A percentile compares a stretch with the other conserved stretches of the same genome.
Conservation (phyloP, 306 rosid genomes). For the Vicia sativa region DNA sequence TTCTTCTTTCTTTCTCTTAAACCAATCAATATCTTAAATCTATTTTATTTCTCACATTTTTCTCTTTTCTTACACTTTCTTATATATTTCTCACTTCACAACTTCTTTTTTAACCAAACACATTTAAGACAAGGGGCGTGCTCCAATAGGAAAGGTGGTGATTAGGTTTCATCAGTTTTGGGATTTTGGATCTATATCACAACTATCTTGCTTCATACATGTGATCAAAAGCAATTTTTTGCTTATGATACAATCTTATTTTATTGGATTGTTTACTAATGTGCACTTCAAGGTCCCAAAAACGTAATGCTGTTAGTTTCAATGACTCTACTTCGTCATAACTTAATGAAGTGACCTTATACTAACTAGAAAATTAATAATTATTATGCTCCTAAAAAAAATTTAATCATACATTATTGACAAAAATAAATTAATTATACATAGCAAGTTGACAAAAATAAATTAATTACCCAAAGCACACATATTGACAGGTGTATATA, state of each 20-base stretch:
- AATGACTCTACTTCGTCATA: conserved; percentile 40
- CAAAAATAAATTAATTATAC: too few relatives aligned
- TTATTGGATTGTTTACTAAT: conserved; percentile 40
- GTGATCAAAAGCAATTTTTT: conserved; percentile 49
- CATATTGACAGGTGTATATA: conserved; percentile 9
- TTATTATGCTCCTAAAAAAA: background rate
- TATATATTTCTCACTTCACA: too few relatives aligned
- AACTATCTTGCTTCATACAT: conserved; percentile 43
- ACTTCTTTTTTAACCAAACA: too few relatives aligned
- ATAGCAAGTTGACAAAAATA: background rate
- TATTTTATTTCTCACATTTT: too few relatives aligned
- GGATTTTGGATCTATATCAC: conserved; percentile 46
- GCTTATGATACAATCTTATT: conserved; percentile 58
- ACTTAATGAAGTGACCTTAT: conserved; percentile 54
- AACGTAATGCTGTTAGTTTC: conserved; percentile 46
- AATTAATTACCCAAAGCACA: conserved; percentile 16
- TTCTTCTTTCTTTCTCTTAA: too few relatives aligned
- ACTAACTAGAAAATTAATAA: conserved; percentile 39
- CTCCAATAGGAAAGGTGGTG: conserved; percentile 43
- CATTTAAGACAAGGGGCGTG: conserved; percentile 57
- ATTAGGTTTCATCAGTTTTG: conserved; percentile 38
- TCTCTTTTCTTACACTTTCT: too few relatives aligned
- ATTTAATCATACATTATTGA: too few relatives aligned
- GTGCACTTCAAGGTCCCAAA: conserved; percentile 43
- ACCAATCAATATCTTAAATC: too few relatives aligned